Evolutionary conservation across 345 rosid species (phyloP).

Genomic region (Corchorus capsularis): DNA sequence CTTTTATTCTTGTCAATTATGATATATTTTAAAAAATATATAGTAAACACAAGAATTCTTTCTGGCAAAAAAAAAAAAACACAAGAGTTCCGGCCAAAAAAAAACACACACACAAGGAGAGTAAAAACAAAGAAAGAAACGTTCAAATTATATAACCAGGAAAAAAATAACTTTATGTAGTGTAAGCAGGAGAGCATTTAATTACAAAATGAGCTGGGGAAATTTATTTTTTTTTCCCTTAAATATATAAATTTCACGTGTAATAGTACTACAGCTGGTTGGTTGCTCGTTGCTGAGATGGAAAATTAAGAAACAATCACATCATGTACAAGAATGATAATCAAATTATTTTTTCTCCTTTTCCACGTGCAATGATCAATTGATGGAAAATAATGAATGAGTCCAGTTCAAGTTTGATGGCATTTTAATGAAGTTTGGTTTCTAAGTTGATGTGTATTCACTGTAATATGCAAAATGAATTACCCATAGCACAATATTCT

Average conservation of each 20-base stretch:
- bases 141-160: too few relatives aligned
- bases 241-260: background rate
- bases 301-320: background rate
- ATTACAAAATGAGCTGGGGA: too few relatives aligned
- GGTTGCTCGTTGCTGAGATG: background rate
- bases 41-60: too few relatives aligned
- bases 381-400: background rate
- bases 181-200: too few relatives aligned
- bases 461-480: background rate
- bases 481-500: background rate
- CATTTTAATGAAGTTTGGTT: background rate
- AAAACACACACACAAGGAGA: too few relatives aligned
- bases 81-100: too few relatives aligned
- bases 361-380: conserved; percentile 4
- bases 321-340: background rate
- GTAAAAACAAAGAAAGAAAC: too few relatives aligned
- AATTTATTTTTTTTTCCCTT: background rate
- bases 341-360: background rate
- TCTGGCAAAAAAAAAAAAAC: too few relatives aligned
- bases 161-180: too few relatives aligned
- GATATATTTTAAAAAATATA: too few relatives aligned
- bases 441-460: background rate
- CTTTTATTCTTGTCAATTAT: too few relatives aligned
- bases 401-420: background rate
- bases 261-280: too few relatives aligned